These are phyloP conservation scores for Talaromyces trachyspermus DNA, from an alignment of 495 filamentous ascomycete genomes.

Conservation along the genomic window DNA sequence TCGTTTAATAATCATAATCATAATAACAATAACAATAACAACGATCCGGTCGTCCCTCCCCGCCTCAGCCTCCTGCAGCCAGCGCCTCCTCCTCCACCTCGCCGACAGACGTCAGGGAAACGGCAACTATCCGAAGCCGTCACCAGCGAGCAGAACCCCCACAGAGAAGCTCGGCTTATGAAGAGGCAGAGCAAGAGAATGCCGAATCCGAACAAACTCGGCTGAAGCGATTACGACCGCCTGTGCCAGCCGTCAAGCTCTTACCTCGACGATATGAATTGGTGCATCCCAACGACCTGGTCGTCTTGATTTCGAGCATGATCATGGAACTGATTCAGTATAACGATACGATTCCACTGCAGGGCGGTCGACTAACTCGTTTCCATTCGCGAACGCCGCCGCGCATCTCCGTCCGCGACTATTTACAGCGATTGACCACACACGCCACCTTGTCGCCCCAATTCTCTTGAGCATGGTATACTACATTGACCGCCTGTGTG, in stretches of 20 bases:
- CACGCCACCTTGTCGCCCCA: slow-evolving; percentile 91
- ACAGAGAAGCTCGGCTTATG: slow-evolving; percentile 28
- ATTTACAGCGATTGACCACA: slow-evolving; percentile 83
- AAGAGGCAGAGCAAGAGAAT: slow-evolving; percentile 29
- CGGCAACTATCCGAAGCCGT: slow-evolving; percentile 24
- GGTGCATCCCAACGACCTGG: slow-evolving; percentile 75
- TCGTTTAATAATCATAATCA: not conserved
- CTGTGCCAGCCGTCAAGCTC: slow-evolving; percentile 55
- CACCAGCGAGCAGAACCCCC: slow-evolving; percentile 27
- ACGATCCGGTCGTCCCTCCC: slow-evolving; percentile 8
- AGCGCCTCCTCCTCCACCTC: slow-evolving; percentile 18
- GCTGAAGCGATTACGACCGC: slow-evolving; percentile 44
- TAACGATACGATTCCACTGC: slow-evolving; percentile 82
- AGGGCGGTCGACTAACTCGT: slow-evolving; percentile 75
- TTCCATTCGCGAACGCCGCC: slow-evolving; percentile 95
- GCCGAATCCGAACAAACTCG: slow-evolving; percentile 44
- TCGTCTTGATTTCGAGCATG: slow-evolving; percentile 89
- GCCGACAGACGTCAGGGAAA: slow-evolving; percentile 8
- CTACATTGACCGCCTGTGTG: slow-evolving; percentile 94
- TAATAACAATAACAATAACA: not conserved
- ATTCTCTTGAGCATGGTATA: slow-evolving; percentile 99
- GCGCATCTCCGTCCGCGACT: slow-evolving; percentile 87
- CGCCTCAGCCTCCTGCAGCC: slow-evolving; percentile 15
- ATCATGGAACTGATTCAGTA: slow-evolving; percentile 85
- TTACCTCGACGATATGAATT: slow-evolving; percentile 72